phyloP scores from a whole-genome alignment of 176 grass and related monocot species.

The Secale cereale region DNA sequence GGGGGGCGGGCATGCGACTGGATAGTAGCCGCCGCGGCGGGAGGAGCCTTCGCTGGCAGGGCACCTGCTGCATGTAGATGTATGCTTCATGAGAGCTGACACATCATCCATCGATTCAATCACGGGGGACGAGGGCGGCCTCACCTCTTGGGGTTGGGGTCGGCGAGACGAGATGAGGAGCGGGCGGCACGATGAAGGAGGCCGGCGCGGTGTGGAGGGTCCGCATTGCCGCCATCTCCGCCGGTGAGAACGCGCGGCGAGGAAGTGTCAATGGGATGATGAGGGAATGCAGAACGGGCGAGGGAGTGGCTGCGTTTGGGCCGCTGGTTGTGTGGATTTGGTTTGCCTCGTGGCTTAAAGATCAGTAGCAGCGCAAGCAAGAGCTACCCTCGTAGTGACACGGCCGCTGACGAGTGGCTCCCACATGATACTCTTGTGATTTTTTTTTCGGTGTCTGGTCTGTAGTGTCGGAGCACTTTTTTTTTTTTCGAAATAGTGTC shows the following conservation, averaged over 20 bases:
- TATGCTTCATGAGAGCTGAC: background rate
- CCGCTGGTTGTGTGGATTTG: conserved; percentile 46
- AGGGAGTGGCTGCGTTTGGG: conserved; percentile 16
- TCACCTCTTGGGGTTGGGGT: conserved; percentile 28
- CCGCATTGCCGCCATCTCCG: conserved; percentile 25
- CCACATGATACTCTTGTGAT: background rate
- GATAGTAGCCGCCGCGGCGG: background rate
- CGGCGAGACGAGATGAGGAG: conserved; percentile 6
- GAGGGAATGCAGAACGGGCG: background rate
- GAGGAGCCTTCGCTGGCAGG: conserved; percentile 8
- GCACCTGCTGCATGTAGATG: conserved; percentile 3
- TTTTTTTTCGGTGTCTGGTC: too few species aligned
- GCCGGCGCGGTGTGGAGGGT: conserved; percentile 22
- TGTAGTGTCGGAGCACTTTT: too few species aligned
- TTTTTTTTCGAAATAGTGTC: too few species aligned
- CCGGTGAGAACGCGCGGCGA: background rate
- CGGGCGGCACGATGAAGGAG: conserved; percentile 24
- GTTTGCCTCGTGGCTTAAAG: conserved; percentile 5
- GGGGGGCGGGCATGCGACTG: background rate
- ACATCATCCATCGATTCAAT: background rate
- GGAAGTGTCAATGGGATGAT: background rate
- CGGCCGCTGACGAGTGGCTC: background rate
- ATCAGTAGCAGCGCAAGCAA: background rate
- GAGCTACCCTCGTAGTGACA: background rate
- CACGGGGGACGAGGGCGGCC: background rate